Conservation (phyloP, 371 early-diverging fungal species). For the Mucor velutinosus region DNA sequence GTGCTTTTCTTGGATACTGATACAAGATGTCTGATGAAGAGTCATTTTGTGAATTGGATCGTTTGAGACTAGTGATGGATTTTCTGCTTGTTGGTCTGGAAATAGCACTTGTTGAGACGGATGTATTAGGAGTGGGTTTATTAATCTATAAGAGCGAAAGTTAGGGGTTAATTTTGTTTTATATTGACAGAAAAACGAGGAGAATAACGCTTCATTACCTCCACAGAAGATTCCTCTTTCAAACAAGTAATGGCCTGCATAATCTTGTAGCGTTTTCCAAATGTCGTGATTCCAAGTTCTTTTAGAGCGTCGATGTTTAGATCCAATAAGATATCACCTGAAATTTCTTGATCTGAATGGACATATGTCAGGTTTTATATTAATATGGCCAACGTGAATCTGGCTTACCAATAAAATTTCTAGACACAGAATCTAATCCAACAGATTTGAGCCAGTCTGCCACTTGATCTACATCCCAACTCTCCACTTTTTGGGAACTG, state of each 20-base stretch:
- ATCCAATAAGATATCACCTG: slow-evolving; percentile 69
- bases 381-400: not conserved
- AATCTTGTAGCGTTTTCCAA: slow-evolving; percentile 72
- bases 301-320: slow-evolving; percentile 67
- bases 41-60: slow-evolving; percentile 23
- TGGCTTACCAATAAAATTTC: slow-evolving; percentile 60
- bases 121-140: slow-evolving; percentile 22
- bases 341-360: slow-evolving; percentile 65
- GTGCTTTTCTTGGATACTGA: slow-evolving; percentile 50
- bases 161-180: not conserved
- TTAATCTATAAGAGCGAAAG: not conserved
- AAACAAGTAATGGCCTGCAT: slow-evolving; percentile 67
- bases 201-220: not conserved
- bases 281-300: slow-evolving; percentile 69
- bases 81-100: slow-evolving; percentile 10
- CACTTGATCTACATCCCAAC: slow-evolving; percentile 45
- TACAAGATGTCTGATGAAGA: slow-evolving; percentile 26
- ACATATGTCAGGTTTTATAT: slow-evolving; percentile 1
- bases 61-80: slow-evolving; percentile 8
- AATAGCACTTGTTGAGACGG: slow-evolving; percentile 26
- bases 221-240: slow-evolving; percentile 32
- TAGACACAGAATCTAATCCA: slow-evolving; percentile 58
- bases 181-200: not conserved
- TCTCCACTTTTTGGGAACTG: slow-evolving; percentile 21
- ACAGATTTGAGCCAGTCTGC: slow-evolving; percentile 49